Conservation (phyloP, 768 basidiomycete genomes). For the Fistulinella prunicolor region DNA sequence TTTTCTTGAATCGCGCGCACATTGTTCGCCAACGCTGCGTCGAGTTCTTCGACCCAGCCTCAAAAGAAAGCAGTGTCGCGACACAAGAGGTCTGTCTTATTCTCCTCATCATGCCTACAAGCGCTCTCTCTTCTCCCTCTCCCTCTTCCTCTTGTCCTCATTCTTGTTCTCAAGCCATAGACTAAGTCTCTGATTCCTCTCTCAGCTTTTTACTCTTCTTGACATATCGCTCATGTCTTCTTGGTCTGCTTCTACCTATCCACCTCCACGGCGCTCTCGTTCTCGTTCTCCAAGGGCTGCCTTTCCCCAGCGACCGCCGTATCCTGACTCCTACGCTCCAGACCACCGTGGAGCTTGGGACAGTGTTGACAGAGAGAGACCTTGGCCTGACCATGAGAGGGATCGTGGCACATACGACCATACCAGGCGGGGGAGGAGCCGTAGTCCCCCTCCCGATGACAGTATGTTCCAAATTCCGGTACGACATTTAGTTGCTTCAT, state of each 20-base stretch:
- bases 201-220: conserved; percentile 38
- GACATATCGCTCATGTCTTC: conserved; percentile 59
- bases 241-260: conserved; percentile 71
- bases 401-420: conserved; percentile 70
- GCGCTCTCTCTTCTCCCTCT: conserved; percentile 63
- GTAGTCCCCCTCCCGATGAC: conserved; percentile 73
- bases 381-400: conserved; percentile 63
- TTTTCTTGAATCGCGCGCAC: conserved; percentile 62
- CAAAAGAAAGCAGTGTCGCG: conserved; percentile 43
- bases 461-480: conserved; percentile 38
- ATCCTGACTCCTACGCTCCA: conserved; percentile 55
- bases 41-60: conserved; percentile 29
- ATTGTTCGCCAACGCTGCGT: conserved; percentile 40
- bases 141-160: conserved; percentile 59
- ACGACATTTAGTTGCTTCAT: conserved; percentile 14
- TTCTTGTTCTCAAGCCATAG: conserved; percentile 42
- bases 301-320: conserved; percentile 53
- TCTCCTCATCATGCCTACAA: conserved; percentile 68
- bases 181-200: conserved; percentile 46
- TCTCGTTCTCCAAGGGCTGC: conserved; percentile 68
- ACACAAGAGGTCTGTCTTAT: conserved; percentile 86
- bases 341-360: conserved; percentile 70
- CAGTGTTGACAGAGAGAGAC: conserved; percentile 65
- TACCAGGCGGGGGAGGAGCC: conserved; percentile 67
- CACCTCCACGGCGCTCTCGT: conserved; percentile 75